A percentile compares a stretch with the other conserved stretches of the same genome.
phyloP scores from a whole-genome alignment of 1,284 basidiomycete genomes.

The Trichosporon coremiiforme region DNA sequence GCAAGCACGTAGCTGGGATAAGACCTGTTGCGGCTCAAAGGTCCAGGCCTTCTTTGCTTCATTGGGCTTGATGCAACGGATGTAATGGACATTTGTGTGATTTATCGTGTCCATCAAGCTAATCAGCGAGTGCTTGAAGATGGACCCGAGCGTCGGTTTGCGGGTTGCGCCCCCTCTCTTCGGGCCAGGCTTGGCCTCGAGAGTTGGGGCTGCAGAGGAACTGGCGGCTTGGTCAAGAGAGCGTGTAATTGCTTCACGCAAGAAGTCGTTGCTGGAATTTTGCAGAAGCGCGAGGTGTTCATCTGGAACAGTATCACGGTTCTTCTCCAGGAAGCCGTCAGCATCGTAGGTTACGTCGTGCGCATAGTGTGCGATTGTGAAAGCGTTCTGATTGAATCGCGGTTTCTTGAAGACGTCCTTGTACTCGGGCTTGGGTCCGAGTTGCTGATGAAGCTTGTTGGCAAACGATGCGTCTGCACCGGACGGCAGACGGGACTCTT shows the following conservation, averaged over 20 bases:
- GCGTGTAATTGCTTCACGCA: conserved; percentile 90
- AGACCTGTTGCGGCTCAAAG: conserved; percentile 91
- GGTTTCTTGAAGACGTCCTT: conserved; percentile 96
- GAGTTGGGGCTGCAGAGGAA: background rate
- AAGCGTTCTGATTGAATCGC: conserved; percentile 92
- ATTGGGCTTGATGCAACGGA: conserved; percentile 99
- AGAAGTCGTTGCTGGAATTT: conserved; percentile 83
- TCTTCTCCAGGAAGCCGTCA: conserved; percentile 98
- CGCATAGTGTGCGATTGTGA: conserved; percentile 98
- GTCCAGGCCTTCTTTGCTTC: conserved; percentile 96
- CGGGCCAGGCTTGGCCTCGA: conserved; percentile 35
- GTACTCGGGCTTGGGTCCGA: conserved; percentile 74
- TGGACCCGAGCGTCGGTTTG: conserved; percentile 96
- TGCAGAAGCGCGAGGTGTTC: conserved; percentile 90
- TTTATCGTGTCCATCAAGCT: conserved; percentile 96
- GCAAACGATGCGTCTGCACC: conserved; percentile 92
- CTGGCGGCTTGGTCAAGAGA: conserved; percentile 69
- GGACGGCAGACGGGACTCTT: conserved; percentile 94
- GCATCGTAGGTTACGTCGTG: conserved; percentile 97
- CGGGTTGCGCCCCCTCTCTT: conserved; percentile 64
- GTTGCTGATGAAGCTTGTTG: conserved; percentile 87
- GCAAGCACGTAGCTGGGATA: conserved; percentile 93
- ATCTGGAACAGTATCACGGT: conserved; percentile 97
- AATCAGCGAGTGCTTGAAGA: conserved; percentile 95
- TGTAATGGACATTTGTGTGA: conserved; percentile 98